Evolutionary conservation across 116 monocot species (phyloP).

Genomic region (Papilionanthe hybrid): DNA sequence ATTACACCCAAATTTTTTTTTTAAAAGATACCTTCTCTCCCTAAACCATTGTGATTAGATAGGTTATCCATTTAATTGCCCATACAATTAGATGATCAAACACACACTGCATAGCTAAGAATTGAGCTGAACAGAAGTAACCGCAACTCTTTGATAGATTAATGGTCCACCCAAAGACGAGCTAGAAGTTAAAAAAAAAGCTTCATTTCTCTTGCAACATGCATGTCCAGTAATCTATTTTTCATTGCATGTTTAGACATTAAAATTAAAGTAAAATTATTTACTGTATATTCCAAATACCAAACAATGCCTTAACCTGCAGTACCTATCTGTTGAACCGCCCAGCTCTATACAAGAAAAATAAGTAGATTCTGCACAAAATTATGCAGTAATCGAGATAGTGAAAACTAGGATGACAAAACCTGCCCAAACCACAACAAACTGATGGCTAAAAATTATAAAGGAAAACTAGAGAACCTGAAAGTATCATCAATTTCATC

Average conservation of each 20-base stretch:
- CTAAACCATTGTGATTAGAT: no score
- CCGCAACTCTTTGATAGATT: no score
- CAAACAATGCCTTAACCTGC: neutral
- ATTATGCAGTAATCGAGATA: no score
- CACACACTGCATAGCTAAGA: no score
- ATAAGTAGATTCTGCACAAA: neutral
- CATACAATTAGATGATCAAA: no score
- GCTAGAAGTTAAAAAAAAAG: no score
- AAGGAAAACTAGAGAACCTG: neutral
- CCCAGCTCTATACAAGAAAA: neutral
- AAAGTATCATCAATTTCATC: neutral
- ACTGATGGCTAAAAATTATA: neutral
- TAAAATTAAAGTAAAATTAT: neutral
- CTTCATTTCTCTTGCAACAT: no score
- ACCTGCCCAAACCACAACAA: neutral
- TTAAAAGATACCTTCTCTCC: no score
- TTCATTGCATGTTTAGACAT: neutral
- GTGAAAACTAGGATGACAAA: neutral
- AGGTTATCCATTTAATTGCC: no score
- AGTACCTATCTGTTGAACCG: neutral
- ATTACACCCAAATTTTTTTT: no score
- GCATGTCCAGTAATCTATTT: neutral
- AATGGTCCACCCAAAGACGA: no score
- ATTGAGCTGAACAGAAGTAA: no score
- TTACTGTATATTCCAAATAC: neutral